phyloP scores from a whole-genome alignment of 2,329 filamentous ascomycete species.

The Ceratocystis diversiconidia region DNA sequence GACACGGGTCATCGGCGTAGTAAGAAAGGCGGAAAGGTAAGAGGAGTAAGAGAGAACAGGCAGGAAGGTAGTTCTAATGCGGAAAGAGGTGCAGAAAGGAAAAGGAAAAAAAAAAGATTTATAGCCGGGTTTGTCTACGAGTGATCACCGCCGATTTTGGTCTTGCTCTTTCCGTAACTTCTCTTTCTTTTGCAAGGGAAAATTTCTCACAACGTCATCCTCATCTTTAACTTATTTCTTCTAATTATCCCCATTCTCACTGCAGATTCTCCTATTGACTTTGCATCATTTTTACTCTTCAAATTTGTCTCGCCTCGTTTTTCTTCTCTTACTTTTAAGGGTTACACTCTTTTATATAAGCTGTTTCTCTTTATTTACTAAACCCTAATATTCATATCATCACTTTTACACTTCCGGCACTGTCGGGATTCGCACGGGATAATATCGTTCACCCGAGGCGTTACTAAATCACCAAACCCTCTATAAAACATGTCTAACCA shows the following conservation, averaged over 20 bases:
- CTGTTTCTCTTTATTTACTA: background rate
- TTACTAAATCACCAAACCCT: background rate
- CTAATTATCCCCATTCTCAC: background rate
- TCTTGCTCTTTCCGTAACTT: background rate
- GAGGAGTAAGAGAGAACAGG: background rate
- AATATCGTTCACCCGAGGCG: too few species aligned
- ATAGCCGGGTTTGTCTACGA: background rate
- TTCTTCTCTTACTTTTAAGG: background rate
- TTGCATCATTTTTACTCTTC: background rate
- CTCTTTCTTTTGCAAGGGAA: background rate
- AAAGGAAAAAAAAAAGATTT: background rate
- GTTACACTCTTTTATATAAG: background rate
- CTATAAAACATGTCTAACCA: constrained; percentile 22
- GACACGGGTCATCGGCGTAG: background rate
- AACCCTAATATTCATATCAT: constrained; percentile 1
- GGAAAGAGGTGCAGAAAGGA: background rate
- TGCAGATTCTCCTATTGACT: background rate
- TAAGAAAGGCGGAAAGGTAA: background rate
- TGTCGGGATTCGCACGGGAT: background rate
- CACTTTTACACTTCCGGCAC: background rate
- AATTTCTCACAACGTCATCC: background rate
- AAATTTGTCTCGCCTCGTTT: background rate
- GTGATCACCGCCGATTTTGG: background rate
- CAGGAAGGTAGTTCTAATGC: background rate
- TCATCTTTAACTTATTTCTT: background rate